phyloP scores from a whole-genome alignment of 1,284 basidiomycete species.

The Boletus calvinii region DNA sequence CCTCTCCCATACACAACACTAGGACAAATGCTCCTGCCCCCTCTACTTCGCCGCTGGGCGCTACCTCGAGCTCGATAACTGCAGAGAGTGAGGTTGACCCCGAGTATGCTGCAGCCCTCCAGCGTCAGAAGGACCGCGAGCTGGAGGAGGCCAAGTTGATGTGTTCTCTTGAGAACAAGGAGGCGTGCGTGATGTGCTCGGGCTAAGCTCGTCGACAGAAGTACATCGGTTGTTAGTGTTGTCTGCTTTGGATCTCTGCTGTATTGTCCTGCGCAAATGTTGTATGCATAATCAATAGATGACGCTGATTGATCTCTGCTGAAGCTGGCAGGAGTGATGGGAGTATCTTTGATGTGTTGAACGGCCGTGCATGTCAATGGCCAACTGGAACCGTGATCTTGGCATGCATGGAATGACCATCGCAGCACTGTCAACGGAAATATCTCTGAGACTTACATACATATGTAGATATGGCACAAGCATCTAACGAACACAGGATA shows the following conservation, averaged over 20 bases:
- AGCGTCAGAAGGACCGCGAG: conserved; percentile 72
- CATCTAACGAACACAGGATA: background rate
- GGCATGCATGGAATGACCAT: background rate
- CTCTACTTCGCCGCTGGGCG: conserved; percentile 28
- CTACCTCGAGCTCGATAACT: conserved; percentile 38
- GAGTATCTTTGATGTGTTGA: background rate
- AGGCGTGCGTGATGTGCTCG: conserved; percentile 85
- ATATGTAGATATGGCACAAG: conserved; percentile 6
- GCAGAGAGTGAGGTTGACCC: conserved; percentile 62
- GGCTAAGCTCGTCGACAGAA: conserved; percentile 43
- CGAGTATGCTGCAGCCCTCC: conserved; percentile 81
- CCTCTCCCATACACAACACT: conserved; percentile 33
- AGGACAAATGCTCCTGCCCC: conserved; percentile 13
- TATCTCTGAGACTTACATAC: background rate
- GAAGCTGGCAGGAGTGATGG: background rate
- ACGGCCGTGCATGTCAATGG: background rate
- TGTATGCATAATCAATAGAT: conserved; percentile 9
- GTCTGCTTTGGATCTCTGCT: conserved; percentile 12
- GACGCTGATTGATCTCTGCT: background rate
- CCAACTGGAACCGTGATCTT: background rate
- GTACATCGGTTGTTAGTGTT: background rate
- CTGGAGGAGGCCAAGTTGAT: conserved; percentile 77
- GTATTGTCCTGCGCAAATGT: no score
- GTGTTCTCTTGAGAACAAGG: conserved; percentile 89
- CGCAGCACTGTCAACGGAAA: background rate